Conservation (phyloP, 208 protist species). For the Angomonas ambiguus region DNA sequence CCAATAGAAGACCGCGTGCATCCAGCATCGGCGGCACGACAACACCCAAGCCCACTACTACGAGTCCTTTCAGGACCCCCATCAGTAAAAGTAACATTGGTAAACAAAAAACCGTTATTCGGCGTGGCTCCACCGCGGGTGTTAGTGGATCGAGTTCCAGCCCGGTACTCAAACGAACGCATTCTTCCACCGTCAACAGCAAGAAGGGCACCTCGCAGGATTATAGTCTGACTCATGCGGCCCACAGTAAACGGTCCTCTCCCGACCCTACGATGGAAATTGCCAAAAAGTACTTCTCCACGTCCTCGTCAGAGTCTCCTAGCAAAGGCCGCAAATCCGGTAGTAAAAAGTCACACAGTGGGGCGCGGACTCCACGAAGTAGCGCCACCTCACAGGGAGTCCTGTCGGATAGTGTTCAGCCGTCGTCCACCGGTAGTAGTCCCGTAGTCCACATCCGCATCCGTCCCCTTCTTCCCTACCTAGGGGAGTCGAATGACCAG, state of each 20-base stretch:
- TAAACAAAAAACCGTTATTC: background rate
- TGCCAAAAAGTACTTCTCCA: background rate
- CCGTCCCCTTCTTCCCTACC: conserved; percentile 52
- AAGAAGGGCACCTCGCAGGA: background rate
- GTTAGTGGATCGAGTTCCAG: conserved; percentile 2
- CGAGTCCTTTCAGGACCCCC: background rate
- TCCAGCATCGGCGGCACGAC: background rate
- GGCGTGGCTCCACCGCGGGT: conserved; percentile 4
- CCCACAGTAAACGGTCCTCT: background rate
- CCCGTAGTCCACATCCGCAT: conserved; percentile 82
- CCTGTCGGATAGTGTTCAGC: background rate
- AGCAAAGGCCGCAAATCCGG: background rate
- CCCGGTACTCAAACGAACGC: background rate
- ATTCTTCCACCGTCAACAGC: background rate
- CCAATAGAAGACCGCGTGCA: background rate
- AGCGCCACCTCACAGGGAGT: background rate
- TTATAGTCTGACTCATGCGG: background rate
- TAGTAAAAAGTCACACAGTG: background rate
- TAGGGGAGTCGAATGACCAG: conserved; percentile 54
- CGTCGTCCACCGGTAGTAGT: background rate
- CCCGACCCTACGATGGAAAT: background rate
- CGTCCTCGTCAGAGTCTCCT: background rate
- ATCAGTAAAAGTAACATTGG: background rate
- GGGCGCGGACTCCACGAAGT: background rate
- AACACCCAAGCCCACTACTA: background rate